A percentile compares a stretch with the other conserved stretches of the same genome.
Conservation (phyloP, 106 monocot species). For the Hemerocallis citrina region DNA sequence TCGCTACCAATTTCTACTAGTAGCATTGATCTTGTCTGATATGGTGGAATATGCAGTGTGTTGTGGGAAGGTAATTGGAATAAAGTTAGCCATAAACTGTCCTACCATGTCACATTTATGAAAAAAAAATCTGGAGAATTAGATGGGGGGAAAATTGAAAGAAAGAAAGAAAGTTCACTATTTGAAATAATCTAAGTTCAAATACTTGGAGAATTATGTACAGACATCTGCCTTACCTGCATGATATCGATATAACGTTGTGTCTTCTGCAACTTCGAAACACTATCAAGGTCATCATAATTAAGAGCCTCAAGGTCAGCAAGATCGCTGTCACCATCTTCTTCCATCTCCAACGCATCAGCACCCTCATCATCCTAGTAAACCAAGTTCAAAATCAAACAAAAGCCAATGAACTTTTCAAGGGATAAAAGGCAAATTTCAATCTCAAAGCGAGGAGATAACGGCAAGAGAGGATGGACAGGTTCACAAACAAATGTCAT, state of each 20-base stretch:
- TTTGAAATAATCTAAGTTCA: neutral
- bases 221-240: slow-evolving; percentile 40
- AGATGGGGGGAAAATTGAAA: neutral
- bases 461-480: neutral
- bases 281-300: slow-evolving; percentile 91
- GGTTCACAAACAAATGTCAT: neutral
- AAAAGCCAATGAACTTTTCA: neutral
- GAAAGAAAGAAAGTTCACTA: neutral
- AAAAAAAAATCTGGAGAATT: neutral
- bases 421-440: neutral
- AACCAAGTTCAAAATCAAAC: neutral
- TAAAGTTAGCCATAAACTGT: no score
- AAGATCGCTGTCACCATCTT: slow-evolving; percentile 68
- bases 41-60: no score
- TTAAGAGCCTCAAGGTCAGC: slow-evolving; percentile 84
- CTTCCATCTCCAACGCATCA: slow-evolving; percentile 63
- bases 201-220: neutral
- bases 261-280: slow-evolving; percentile 91
- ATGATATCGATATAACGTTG: slow-evolving; percentile 90
- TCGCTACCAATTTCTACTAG: no score
- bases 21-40: no score
- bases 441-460: neutral
- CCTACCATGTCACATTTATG: no score
- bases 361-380: slow-evolving; percentile 60
- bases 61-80: no score